These are phyloP conservation scores for Jatropha curcas DNA, from an alignment of 345 rosid species.

Conservation along the genomic window DNA sequence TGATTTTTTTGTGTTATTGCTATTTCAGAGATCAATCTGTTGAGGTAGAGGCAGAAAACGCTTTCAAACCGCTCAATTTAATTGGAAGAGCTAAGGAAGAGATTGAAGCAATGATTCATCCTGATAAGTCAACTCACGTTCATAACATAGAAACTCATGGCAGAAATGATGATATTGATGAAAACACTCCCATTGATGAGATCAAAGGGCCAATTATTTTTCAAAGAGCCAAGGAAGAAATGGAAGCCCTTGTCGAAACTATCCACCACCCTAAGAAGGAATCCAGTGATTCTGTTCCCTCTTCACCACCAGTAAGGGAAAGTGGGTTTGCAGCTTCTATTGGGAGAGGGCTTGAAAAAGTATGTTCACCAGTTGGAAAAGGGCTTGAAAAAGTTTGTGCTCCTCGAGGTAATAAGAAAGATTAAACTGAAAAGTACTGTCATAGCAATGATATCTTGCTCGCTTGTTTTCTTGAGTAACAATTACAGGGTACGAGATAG, in stretches of 20 bases:
- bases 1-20: neutral
- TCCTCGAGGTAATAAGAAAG: constrained; percentile 39
- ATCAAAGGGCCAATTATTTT: constrained; percentile 60
- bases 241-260: constrained; percentile 50
- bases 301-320: constrained; percentile 36
- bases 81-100: constrained; percentile 50
- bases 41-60: constrained; percentile 24
- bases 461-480: neutral
- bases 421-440: constrained; percentile 7
- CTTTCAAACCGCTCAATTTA: constrained; percentile 37
- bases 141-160: constrained; percentile 55
- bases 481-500: neutral
- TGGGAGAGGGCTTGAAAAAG: constrained; percentile 50
- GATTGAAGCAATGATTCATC: constrained; percentile 41
- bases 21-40: constrained; percentile 41
- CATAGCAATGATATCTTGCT: neutral
- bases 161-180: constrained; percentile 44
- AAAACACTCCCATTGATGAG: constrained; percentile 38
- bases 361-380: constrained; percentile 40
- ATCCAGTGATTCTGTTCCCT: constrained; percentile 6
- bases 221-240: constrained; percentile 55
- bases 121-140: constrained; percentile 24
- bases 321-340: constrained; percentile 42
- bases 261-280: constrained; percentile 50
- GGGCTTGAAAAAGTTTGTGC: constrained; percentile 49